phyloP scores from a whole-genome alignment of 2,329 filamentous ascomycete genomes.

The Sordariomycetes sp. region DNA sequence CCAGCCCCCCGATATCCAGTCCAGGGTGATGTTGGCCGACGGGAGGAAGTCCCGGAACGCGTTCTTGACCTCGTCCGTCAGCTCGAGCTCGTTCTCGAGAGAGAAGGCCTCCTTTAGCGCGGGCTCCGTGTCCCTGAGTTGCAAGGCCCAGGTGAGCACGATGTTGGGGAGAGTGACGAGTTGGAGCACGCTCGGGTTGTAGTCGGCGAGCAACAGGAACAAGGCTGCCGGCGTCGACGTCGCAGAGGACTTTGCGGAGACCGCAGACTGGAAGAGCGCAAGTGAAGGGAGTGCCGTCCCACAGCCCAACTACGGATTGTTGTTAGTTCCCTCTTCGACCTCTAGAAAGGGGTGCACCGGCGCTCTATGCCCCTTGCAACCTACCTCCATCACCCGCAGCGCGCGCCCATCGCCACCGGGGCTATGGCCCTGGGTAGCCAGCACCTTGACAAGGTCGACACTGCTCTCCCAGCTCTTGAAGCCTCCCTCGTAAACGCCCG shows the following conservation, averaged over 20 bases:
- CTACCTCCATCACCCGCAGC: constrained; percentile 2
- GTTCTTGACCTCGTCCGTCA: constrained; percentile 44
- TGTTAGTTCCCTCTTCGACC: background rate
- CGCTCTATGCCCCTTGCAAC: background rate
- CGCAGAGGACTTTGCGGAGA: constrained; percentile 16
- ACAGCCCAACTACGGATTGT: constrained; percentile 54
- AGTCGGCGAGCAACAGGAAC: constrained; percentile 62
- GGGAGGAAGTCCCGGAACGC: constrained; percentile 47
- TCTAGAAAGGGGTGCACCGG: background rate
- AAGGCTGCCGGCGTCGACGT: constrained; percentile 20
- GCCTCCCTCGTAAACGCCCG: constrained; percentile 75
- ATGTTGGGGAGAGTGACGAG: constrained; percentile 74
- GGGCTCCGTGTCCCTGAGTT: constrained; percentile 23
- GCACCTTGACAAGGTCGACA: constrained; percentile 65
- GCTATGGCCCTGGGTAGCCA: constrained; percentile 30
- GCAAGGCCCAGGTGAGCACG: constrained; percentile 56
- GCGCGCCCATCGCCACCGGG: background rate
- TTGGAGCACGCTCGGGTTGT: constrained; percentile 67
- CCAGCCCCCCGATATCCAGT: constrained; percentile 69
- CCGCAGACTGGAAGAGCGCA: constrained; percentile 55
- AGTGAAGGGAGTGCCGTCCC: constrained; percentile 67
- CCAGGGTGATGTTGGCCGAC: constrained; percentile 40
- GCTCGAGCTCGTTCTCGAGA: constrained; percentile 51
- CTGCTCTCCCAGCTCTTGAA: constrained; percentile 90
- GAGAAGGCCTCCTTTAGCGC: constrained; percentile 34